Conservation (phyloP, 1,284 basidiomycete species). For the Cutaneotrichosporon cyanovorans region DNA sequence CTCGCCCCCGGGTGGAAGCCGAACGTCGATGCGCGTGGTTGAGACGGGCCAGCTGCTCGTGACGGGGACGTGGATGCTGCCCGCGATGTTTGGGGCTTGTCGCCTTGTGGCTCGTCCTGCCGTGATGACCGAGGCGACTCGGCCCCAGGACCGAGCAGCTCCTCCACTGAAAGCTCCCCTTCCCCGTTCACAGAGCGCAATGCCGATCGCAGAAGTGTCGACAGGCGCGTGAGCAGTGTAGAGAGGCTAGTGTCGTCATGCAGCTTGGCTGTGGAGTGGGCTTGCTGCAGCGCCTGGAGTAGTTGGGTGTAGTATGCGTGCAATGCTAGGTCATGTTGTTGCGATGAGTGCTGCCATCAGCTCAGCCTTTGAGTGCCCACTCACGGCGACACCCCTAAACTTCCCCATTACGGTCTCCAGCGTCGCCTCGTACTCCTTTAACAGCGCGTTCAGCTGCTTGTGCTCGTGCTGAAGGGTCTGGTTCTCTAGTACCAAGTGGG, state of each 20-base stretch:
- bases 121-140: no score
- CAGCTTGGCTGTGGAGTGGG: slow-evolving; percentile 56
- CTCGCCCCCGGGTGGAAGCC: slow-evolving; percentile 33
- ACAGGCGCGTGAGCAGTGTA: slow-evolving; percentile 63
- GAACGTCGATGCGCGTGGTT: slow-evolving; percentile 2
- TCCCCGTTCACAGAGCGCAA: slow-evolving; percentile 66
- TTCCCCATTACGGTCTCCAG: slow-evolving; percentile 95
- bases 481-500: slow-evolving; percentile 87
- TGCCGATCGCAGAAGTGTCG: slow-evolving; percentile 62
- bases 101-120: background rate
- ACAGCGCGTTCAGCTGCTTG: slow-evolving; percentile 74
- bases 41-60: background rate
- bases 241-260: slow-evolving; percentile 57
- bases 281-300: slow-evolving; percentile 64
- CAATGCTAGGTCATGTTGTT: slow-evolving; percentile 81
- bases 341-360: slow-evolving; percentile 65
- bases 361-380: slow-evolving; percentile 41
- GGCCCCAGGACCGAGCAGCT: background rate
- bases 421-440: slow-evolving; percentile 92
- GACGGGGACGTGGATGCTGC: background rate
- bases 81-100: no score
- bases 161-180: slow-evolving; percentile 30
- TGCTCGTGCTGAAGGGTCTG: slow-evolving; percentile 87
- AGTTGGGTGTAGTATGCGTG: slow-evolving; percentile 86
- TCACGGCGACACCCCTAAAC: slow-evolving; percentile 82